Base-by-base conservation (phyloP, 176 grass and related monocot genomes). In the Phragmites australis region DNA sequence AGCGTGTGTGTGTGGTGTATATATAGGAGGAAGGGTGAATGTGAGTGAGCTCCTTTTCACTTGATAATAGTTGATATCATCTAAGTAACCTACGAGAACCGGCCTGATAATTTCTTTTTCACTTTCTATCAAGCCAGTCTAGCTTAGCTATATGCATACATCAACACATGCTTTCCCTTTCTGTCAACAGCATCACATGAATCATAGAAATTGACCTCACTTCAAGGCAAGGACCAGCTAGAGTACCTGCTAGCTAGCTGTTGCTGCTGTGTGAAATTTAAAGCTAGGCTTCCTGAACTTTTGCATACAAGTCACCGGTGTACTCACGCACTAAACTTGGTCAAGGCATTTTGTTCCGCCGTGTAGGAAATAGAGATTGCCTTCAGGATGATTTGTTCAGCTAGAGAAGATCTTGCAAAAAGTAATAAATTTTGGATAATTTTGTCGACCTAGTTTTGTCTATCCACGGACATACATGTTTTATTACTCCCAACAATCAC, bases 41-140 rank as follows among this genome's bases (percentile, higher is more conserved):
- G 77, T 72, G 80, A 88, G 86, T 57, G 79, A 87, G 79, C 79
- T 87, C 87, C 74, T 93, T 87, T 87, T 86, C 88, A 80, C 90
- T 88, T 89, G 86, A n/a, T n/a, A n/a, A n/a, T n/a, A n/a, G n/a
- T n/a, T n/a, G n/a, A 80, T 83, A 57, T 85, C 83, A 74, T 47
- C 29, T 63, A 64, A 63, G 57, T 15, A 22, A 63, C 75, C 26
- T 14, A 21, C 23, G 8, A 6, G 16, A 19, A 0, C 62, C 8
- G 11, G 25, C 80, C 81, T 49, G 65, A 62, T 72, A 19, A 72
- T 47, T 75, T 81, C 27, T 32, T 88, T 84, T 88, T 79, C 79
- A 82, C 84, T 81, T 51, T 78, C 47, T 32, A 53, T 1, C 17
- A 17, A 34, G 51, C 41, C 15, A 21, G 55, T 26, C n/a, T 76